Percentiles rank a stretch among this genome's conserved stretches.
phyloP scores from a whole-genome alignment of 2,329 filamentous ascomycete species.

The Lasiodiplodia sp. region DNA sequence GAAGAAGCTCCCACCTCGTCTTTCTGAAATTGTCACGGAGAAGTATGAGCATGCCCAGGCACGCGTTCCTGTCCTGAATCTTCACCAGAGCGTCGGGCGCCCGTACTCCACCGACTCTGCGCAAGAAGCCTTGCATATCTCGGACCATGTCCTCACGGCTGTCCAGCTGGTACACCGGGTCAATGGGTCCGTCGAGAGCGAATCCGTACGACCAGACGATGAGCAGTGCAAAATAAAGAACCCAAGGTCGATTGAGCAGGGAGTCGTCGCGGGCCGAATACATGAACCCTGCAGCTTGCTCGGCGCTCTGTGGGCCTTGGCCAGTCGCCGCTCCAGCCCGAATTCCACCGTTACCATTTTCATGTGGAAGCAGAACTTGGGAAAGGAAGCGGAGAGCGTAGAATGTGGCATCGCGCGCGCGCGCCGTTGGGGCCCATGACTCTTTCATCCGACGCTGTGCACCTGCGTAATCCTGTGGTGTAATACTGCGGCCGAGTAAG shows the following conservation, averaged over 20 bases:
- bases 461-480: conserved; percentile 77
- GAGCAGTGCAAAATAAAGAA: conserved; percentile 88
- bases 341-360: conserved; percentile 45
- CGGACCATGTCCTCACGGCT: conserved; percentile 71
- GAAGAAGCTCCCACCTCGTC: conserved; percentile 88
- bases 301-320: conserved; percentile 40
- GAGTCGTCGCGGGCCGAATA: conserved; percentile 90
- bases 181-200: conserved; percentile 81
- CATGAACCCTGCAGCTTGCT: conserved; percentile 38
- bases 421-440: conserved; percentile 85
- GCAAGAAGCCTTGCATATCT: conserved; percentile 82
- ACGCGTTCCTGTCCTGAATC: conserved; percentile 80
- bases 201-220: conserved; percentile 97
- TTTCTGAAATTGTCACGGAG: conserved; percentile 81
- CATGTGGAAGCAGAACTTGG: conserved; percentile 75
- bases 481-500: conserved; percentile 84
- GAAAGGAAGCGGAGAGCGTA: conserved; percentile 89
- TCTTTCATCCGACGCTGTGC: conserved; percentile 86
- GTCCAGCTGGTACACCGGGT: conserved; percentile 58
- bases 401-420: conserved; percentile 88
- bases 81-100: conserved; percentile 79
- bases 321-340: background rate
- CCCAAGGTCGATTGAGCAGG: conserved; percentile 91
- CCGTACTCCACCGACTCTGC: conserved; percentile 72
- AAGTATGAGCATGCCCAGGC: conserved; percentile 80